Percentiles rank a stretch among this genome's conserved stretches.
Evolutionary conservation across 2,329 filamentous ascomycete species (phyloP).

Genomic region (Stagonosporopsis vannaccii): DNA sequence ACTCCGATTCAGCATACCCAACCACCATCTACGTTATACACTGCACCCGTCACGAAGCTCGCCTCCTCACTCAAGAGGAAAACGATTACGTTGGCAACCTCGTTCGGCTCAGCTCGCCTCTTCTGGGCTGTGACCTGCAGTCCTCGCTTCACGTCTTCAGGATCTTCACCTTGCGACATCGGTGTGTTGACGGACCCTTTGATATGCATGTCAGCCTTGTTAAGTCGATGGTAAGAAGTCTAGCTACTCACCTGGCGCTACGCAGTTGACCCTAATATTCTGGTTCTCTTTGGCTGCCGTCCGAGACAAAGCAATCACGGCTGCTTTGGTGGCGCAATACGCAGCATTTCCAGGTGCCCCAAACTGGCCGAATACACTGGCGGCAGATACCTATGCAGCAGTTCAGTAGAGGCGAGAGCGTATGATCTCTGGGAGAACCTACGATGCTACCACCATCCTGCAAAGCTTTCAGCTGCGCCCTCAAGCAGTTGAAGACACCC

Average conservation of each 20-base stretch:
- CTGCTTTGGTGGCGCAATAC: conserved; percentile 43
- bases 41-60: conserved; percentile 21
- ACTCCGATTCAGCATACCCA: conserved; percentile 17
- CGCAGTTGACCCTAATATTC: conserved; percentile 29
- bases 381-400: conserved; percentile 25
- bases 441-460: conserved; percentile 29
- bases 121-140: conserved; percentile 25
- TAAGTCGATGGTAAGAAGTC: not conserved
- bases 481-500: conserved; percentile 43
- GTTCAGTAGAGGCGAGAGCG: not conserved
- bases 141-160: conserved; percentile 22
- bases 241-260: conserved; percentile 23
- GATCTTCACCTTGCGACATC: conserved; percentile 27
- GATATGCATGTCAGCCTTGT: not conserved
- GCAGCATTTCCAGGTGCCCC: conserved; percentile 31
- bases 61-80: conserved; percentile 23
- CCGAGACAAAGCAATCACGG: conserved; percentile 44
- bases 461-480: conserved; percentile 28
- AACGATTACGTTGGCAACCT: conserved; percentile 27
- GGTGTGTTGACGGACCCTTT: conserved; percentile 29
- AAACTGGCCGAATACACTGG: conserved; percentile 38
- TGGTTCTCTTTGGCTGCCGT: conserved; percentile 39
- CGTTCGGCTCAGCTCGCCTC: conserved; percentile 24
- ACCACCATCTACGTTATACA: conserved; percentile 24
- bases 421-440: not conserved